Conservation (phyloP, 1,284 basidiomycete species). For the Sporisorium scitamineum region DNA sequence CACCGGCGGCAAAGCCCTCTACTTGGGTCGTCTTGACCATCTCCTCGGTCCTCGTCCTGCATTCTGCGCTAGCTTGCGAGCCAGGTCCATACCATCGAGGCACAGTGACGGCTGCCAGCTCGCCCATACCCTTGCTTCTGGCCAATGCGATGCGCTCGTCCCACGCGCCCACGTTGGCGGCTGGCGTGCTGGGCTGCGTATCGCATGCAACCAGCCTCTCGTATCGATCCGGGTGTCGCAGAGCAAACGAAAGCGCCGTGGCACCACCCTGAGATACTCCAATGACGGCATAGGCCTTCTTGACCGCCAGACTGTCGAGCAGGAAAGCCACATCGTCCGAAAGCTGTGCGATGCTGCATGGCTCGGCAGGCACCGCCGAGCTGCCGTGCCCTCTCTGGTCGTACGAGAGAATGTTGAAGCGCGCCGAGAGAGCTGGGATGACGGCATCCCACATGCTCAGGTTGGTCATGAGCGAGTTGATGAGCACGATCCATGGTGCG, state of each 20-base stretch:
- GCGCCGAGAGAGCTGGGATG: slow-evolving; percentile 63
- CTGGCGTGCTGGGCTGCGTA: slow-evolving; percentile 70
- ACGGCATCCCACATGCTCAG: slow-evolving; percentile 70
- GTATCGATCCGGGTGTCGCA: slow-evolving; percentile 66
- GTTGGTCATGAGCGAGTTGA: slow-evolving; percentile 71
- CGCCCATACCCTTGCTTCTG: slow-evolving; percentile 59
- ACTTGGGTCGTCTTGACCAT: slow-evolving; percentile 68
- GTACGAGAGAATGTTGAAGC: slow-evolving; percentile 70
- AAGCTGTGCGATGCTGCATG: slow-evolving; percentile 69
- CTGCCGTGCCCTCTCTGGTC: slow-evolving; percentile 71
- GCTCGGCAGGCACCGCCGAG: slow-evolving; percentile 64
- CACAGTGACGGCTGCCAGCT: slow-evolving; percentile 70
- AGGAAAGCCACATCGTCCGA: slow-evolving; percentile 70
- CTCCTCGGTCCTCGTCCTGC: slow-evolving; percentile 40
- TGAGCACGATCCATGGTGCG: slow-evolving; percentile 69
- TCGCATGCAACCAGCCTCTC: slow-evolving; percentile 70
- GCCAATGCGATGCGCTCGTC: slow-evolving; percentile 71
- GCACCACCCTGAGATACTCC: slow-evolving; percentile 72
- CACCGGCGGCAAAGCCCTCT: slow-evolving; percentile 70
- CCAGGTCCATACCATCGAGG: slow-evolving; percentile 70
- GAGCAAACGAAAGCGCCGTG: slow-evolving; percentile 70
- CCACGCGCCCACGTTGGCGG: slow-evolving; percentile 70
- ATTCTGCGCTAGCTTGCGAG: slow-evolving; percentile 56
- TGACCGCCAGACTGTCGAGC: slow-evolving; percentile 67
- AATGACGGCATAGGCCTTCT: slow-evolving; percentile 66